Evolutionary conservation across 371 early-diverging fungal genomes (phyloP).

Genomic region (Smittium culicis): DNA sequence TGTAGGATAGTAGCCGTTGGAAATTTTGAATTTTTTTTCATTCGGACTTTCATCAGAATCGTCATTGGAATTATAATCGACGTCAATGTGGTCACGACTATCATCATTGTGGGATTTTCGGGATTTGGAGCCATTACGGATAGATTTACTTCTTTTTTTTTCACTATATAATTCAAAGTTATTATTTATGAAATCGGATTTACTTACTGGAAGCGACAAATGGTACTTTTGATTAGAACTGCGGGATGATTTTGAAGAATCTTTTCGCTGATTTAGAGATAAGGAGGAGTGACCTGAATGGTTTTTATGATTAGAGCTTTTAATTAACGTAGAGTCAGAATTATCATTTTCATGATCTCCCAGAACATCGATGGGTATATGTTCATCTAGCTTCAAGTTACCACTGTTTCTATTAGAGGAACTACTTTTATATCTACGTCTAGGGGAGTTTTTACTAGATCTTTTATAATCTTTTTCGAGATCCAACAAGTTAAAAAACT

Average conservation of each 20-base stretch:
- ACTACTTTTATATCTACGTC: background rate
- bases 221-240: background rate
- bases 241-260: background rate
- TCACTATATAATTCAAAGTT: conserved; percentile 6
- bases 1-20: background rate
- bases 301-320: background rate
- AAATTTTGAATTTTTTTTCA: background rate
- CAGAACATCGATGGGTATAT: background rate
- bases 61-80: background rate
- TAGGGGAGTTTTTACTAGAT: background rate
- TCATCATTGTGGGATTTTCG: background rate
- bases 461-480: background rate
- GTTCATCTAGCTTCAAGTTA: background rate
- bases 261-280: background rate
- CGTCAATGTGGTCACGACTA: background rate
- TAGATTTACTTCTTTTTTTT: conserved; percentile 1
- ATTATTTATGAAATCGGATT: conserved; percentile 24
- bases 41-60: background rate
- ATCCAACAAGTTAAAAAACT: conserved; percentile 35
- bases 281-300: background rate
- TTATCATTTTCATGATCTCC: background rate
- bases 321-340: background rate
- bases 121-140: background rate
- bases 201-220: background rate
- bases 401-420: background rate